A percentile compares a stretch with the other conserved stretches of the same genome.
Conservation (phyloP, 352 stramenopile genomes). For the Blastocystis sp. region DNA sequence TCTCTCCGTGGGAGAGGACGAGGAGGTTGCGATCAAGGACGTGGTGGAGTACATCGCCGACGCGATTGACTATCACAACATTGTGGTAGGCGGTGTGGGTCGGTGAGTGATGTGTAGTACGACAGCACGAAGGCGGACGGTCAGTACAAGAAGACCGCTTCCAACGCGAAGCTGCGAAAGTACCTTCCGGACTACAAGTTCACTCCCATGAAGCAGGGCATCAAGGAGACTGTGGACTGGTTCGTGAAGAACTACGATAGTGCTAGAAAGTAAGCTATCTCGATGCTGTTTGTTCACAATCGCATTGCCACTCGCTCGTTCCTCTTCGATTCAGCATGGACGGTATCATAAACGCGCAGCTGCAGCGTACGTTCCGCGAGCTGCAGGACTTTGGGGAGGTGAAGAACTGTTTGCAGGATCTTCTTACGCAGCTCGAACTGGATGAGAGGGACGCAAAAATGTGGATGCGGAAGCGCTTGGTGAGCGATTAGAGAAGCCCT, state of each 20-base stretch:
- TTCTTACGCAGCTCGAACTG: slow-evolving; percentile 30
- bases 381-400: slow-evolving; percentile 11
- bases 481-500: not conserved
- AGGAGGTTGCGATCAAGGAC: slow-evolving; percentile 90
- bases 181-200: slow-evolving; percentile 89
- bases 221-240: slow-evolving; percentile 81
- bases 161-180: slow-evolving; percentile 87
- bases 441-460: slow-evolving; percentile 31
- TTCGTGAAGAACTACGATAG: slow-evolving; percentile 83
- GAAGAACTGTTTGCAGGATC: slow-evolving; percentile 22
- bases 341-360: not conserved
- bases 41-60: slow-evolving; percentile 81
- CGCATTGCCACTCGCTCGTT: not conserved
- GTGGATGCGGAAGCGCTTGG: not conserved
- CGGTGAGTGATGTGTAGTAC: slow-evolving; percentile 78
- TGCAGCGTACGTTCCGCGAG: not conserved
- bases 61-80: slow-evolving; percentile 78
- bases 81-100: slow-evolving; percentile 76
- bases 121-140: slow-evolving; percentile 91
- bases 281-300: not conserved
- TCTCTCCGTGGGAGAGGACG: slow-evolving; percentile 86
- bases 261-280: slow-evolving; percentile 75
- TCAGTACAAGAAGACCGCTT: slow-evolving; percentile 97
- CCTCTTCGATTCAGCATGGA: not conserved
- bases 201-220: slow-evolving; percentile 84